A percentile compares a stretch with the other conserved stretches of the same genome.
These are phyloP conservation scores for Dicorynia guianensis DNA, from an alignment of 306 rosid genomes.

Conservation along the genomic window DNA sequence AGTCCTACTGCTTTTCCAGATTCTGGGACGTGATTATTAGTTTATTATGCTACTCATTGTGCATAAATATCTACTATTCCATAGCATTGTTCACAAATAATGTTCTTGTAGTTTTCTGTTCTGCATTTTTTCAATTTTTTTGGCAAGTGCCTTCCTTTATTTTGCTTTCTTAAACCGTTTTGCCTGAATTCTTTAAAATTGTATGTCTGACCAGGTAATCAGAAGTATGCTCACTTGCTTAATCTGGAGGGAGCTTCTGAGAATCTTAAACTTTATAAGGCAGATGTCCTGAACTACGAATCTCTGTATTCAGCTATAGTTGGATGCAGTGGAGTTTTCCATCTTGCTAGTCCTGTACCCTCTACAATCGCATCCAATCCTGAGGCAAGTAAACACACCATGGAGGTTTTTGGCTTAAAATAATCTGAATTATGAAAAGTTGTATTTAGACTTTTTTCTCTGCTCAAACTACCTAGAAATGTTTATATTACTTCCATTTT, in stretches of 20 bases:
- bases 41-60: background rate
- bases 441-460: background rate
- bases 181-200: background rate
- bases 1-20: background rate
- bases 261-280: slow-evolving; percentile 53
- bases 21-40: background rate
- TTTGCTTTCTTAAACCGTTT: background rate
- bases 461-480: background rate
- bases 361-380: slow-evolving; percentile 43
- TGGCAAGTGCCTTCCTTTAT: background rate
- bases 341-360: slow-evolving; percentile 66
- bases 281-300: slow-evolving; percentile 47
- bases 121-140: background rate
- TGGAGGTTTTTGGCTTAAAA: background rate
- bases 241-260: slow-evolving; percentile 48
- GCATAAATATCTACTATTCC: background rate
- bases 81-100: background rate
- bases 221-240: slow-evolving; percentile 48
- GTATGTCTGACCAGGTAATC: slow-evolving; percentile 37
- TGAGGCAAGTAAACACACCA: slow-evolving; percentile 37
- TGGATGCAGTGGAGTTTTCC: slow-evolving; percentile 59
- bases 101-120: background rate
- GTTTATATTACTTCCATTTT: background rate
- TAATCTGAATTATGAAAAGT: background rate
- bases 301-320: slow-evolving; percentile 49